Percentiles rank a stretch among this genome's conserved stretches.
phyloP scores from a whole-genome alignment of 179 eudicot genomes.

The Monotropa hypopitys region DNA sequence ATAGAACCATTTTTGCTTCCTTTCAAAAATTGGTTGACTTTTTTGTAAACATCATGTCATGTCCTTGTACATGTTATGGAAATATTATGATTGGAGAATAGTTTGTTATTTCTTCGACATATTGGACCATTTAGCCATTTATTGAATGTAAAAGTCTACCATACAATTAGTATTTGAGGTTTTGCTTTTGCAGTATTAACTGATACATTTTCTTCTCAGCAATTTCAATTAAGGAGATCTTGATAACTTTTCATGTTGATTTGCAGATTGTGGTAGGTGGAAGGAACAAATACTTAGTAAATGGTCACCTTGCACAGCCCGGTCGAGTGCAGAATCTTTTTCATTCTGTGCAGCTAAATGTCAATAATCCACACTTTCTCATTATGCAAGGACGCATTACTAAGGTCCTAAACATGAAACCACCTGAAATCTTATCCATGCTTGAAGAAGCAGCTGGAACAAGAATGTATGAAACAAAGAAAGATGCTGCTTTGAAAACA shows the following conservation, averaged over 20 bases:
- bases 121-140: neutral
- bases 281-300: conserved; percentile 87
- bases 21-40: neutral
- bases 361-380: conserved; percentile 92
- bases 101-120: too few relatives aligned
- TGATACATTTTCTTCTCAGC: neutral
- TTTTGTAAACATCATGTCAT: neutral
- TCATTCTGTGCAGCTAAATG: conserved; percentile 96
- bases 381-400: conserved; percentile 99
- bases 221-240: neutral
- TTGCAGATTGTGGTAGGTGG: conserved; percentile 96
- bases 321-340: conserved; percentile 93
- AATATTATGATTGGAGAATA: neutral
- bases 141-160: neutral
- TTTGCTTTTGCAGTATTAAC: neutral
- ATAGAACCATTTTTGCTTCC: neutral
- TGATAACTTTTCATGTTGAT: neutral
- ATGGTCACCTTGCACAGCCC: conserved; percentile 98
- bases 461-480: conserved; percentile 98
- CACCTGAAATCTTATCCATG: conserved; percentile 97
- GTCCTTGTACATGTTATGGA: neutral
- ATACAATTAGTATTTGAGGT: neutral
- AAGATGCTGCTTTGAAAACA: conserved; percentile 86
- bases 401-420: conserved; percentile 94
- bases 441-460: conserved; percentile 99